Conservation (phyloP, 371 early-diverging fungal genomes). For the Enterocytospora artemiae region DNA sequence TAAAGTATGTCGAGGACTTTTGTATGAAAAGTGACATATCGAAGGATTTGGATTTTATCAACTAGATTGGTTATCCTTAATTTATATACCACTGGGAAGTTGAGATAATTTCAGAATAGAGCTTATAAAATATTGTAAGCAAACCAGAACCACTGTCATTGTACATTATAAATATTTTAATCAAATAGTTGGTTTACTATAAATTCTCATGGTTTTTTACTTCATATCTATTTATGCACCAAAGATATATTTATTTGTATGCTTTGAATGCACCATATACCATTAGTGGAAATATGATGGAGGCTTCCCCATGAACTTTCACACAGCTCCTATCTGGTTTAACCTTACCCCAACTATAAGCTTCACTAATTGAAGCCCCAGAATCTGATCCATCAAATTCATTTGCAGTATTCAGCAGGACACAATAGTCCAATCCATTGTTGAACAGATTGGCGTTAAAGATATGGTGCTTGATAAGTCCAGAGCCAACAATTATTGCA, state of each 20-base stretch:
- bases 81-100: not conserved
- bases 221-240: too few species aligned
- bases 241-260: too few species aligned
- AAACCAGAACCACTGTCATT: too few species aligned
- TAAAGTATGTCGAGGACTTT: slow-evolving; percentile 39
- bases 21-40: not conserved
- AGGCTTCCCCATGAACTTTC: slow-evolving; percentile 88
- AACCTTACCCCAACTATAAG: slow-evolving; percentile 98
- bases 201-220: too few species aligned
- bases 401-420: slow-evolving; percentile 89
- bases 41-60: not conserved
- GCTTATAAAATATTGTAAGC: too few species aligned
- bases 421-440: slow-evolving; percentile 93
- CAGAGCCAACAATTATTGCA: slow-evolving; percentile 91
- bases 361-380: slow-evolving; percentile 94
- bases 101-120: not conserved
- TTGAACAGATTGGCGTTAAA: slow-evolving; percentile 93
- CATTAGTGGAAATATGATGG: slow-evolving; percentile 67
- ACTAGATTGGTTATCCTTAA: too few species aligned
- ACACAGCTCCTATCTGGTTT: slow-evolving; percentile 69
- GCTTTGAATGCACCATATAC: slow-evolving; percentile 38
- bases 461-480: slow-evolving; percentile 94
- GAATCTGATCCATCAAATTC: slow-evolving; percentile 98
- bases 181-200: too few species aligned
- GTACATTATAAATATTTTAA: too few species aligned